phyloP scores from a whole-genome alignment of 1,284 basidiomycete species.

The Irpex sp. region DNA sequence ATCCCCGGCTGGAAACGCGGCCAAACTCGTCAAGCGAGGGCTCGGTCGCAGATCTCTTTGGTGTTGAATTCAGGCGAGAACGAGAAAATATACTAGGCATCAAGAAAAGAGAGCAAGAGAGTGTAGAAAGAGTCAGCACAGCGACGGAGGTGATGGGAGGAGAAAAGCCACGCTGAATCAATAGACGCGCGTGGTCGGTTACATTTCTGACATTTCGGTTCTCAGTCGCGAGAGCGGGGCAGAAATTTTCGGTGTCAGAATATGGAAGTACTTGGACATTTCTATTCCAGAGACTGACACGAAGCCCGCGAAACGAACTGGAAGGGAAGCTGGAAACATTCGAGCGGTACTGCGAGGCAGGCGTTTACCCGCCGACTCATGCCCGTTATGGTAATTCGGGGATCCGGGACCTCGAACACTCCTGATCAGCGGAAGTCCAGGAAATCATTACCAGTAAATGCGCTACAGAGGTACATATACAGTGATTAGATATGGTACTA shows the following conservation, averaged over 20 bases:
- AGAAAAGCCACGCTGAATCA: slow-evolving; percentile 7
- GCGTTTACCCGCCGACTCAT: not conserved
- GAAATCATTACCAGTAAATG: not conserved
- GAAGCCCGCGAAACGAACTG: no score
- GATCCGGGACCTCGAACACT: not conserved
- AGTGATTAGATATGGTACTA: no score
- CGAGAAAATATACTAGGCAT: slow-evolving; percentile 61
- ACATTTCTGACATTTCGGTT: no score
- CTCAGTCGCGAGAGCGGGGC: no score
- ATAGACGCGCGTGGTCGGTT: not conserved
- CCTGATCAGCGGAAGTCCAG: not conserved
- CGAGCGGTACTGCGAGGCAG: not conserved
- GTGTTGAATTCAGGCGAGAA: slow-evolving; percentile 48
- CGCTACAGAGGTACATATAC: not conserved
- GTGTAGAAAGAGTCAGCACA: slow-evolving; percentile 20
- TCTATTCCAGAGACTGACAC: no score
- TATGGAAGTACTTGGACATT: no score
- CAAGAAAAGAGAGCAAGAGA: slow-evolving; percentile 26
- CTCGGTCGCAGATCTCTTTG: slow-evolving; percentile 32
- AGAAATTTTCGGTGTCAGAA: no score
- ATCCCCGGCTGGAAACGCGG: slow-evolving; percentile 45
- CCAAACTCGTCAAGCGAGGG: slow-evolving; percentile 62
- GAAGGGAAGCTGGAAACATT: no score
- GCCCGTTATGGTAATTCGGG: not conserved
- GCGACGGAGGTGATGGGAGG: slow-evolving; percentile 15